These are phyloP conservation scores for Fusarium graminum DNA, from an alignment of 2,329 filamentous ascomycete genomes.

Conservation along the genomic window DNA sequence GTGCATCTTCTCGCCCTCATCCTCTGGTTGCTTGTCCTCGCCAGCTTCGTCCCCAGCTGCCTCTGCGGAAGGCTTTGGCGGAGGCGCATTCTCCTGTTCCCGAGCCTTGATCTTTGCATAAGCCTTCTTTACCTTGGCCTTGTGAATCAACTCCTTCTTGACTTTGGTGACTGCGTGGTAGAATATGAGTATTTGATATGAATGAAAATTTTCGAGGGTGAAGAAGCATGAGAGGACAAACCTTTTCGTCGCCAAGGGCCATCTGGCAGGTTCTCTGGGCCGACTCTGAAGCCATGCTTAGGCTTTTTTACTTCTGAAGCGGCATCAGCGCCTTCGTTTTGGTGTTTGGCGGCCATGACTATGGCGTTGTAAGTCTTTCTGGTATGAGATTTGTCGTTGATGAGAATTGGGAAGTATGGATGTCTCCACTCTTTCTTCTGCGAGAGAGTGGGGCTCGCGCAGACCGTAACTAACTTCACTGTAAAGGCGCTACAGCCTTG, in stretches of 20 bases:
- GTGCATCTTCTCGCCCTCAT: slow-evolving; percentile 50
- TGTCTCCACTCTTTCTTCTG: slow-evolving; percentile 34
- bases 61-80: slow-evolving; percentile 32
- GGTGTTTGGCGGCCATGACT: slow-evolving; percentile 53
- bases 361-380: slow-evolving; percentile 25
- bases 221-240: slow-evolving; percentile 47
- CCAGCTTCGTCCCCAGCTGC: slow-evolving; percentile 39
- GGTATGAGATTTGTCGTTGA: slow-evolving; percentile 39
- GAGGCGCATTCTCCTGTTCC: slow-evolving; percentile 51
- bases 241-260: slow-evolving; percentile 87
- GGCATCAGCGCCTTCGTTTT: slow-evolving; percentile 48
- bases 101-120: slow-evolving; percentile 85
- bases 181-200: slow-evolving; percentile 36
- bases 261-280: slow-evolving; percentile 90
- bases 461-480: slow-evolving; percentile 16
- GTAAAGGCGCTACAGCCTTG: not conserved
- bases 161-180: slow-evolving; percentile 81
- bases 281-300: slow-evolving; percentile 83
- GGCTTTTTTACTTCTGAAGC: slow-evolving; percentile 63
- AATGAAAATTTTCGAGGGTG: slow-evolving; percentile 36
- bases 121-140: slow-evolving; percentile 92
- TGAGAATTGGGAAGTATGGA: slow-evolving; percentile 35
- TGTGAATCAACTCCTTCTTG: slow-evolving; percentile 88
- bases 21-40: slow-evolving; percentile 30
- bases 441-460: slow-evolving; percentile 27